Conservation (phyloP, 306 rosid genomes). For the Gynostemma pentaphyllum region DNA sequence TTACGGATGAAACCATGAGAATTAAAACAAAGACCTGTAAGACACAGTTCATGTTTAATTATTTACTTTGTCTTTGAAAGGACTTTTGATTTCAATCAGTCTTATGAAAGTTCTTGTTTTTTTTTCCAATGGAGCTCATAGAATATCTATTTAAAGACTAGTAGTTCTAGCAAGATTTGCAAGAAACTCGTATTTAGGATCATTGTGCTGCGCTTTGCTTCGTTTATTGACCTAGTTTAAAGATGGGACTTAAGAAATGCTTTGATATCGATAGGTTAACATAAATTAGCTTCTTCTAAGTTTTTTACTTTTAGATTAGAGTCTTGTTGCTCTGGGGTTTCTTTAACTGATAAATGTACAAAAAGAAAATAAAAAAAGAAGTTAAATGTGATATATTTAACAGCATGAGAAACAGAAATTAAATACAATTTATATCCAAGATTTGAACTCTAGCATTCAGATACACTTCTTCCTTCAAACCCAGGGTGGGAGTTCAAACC, state of each 20-base stretch:
- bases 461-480: background rate
- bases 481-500: background rate
- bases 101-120: background rate
- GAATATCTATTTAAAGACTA: background rate
- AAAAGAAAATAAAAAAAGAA: no score
- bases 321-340: background rate
- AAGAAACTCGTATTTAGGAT: background rate
- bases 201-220: background rate
- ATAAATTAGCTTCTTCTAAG: background rate
- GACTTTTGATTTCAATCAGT: background rate
- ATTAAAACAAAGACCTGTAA: background rate
- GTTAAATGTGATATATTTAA: background rate
- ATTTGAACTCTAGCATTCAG: background rate
- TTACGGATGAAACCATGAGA: background rate
- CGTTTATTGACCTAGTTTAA: background rate
- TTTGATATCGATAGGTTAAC: no score
- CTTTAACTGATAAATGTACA: background rate
- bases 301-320: background rate
- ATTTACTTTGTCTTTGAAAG: background rate
- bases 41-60: background rate
- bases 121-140: background rate
- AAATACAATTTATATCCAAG: background rate
- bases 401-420: background rate
- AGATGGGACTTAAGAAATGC: background rate
- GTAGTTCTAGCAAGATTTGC: background rate